phyloP scores from a whole-genome alignment of 2,329 filamentous ascomycete species.

The Ceratocystis cubensis region DNA sequence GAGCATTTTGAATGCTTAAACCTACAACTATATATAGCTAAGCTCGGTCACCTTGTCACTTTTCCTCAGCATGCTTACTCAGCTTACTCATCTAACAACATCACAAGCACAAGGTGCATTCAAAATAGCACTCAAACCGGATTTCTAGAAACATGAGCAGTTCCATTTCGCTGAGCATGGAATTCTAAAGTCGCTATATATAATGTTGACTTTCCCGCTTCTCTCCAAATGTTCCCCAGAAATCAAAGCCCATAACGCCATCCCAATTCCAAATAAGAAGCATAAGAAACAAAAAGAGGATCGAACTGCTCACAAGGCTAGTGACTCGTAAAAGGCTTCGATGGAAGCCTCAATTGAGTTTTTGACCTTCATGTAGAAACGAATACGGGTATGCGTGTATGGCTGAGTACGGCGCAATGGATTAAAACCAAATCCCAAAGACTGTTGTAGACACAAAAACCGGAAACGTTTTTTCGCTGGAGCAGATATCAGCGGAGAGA shows the following conservation, averaged over 20 bases:
- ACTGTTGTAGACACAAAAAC: background rate
- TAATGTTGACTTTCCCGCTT: constrained; percentile 4
- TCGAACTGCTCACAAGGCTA: background rate
- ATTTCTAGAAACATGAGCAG: background rate
- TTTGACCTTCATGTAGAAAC: background rate
- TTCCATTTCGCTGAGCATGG: background rate
- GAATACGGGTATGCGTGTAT: background rate
- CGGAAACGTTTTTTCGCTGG: background rate
- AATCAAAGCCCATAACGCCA: constrained; percentile 13
- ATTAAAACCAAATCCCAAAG: background rate
- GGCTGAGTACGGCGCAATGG: background rate
- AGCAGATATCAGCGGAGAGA: background rate
- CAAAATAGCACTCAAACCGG: background rate
- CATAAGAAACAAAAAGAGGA: constrained; percentile 9
- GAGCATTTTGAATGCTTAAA: too few species aligned
- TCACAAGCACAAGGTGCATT: background rate
- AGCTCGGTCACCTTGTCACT: too few species aligned
- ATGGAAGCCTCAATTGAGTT: background rate
- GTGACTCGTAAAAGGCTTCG: background rate
- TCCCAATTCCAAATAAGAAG: constrained; percentile 5
- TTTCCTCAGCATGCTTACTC: too few species aligned
- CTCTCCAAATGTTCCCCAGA: constrained; percentile 7
- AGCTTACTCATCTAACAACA: too few species aligned
- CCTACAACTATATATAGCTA: too few species aligned
- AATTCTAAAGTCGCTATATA: constrained; percentile 6